Evolutionary conservation across 2,329 filamentous ascomycete genomes (phyloP).

Genomic region (Trichophyton equinum): DNA sequence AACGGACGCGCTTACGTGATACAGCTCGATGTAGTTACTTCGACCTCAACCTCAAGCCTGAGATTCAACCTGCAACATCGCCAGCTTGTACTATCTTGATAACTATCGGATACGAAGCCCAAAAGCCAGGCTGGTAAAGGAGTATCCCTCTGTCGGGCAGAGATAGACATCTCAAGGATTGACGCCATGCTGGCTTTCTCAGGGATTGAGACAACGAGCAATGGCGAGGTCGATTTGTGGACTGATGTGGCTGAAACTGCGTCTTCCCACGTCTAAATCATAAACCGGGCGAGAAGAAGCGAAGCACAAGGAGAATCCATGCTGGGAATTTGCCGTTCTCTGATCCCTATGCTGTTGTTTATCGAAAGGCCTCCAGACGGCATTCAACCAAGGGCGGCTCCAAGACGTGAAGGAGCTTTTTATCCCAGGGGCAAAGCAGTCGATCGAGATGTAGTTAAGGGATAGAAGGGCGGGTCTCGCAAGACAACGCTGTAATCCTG

Average conservation of each 20-base stretch:
- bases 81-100: not conserved
- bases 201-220: not conserved
- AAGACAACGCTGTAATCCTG: not conserved
- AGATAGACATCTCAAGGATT: not conserved
- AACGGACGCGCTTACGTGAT: not conserved
- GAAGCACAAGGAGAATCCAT: not conserved
- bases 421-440: not conserved
- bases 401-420: not conserved
- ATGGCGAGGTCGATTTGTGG: not conserved
- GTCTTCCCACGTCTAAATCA: not conserved
- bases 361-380: not conserved
- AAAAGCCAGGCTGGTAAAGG: not conserved
- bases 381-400: not conserved
- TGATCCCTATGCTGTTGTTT: not conserved
- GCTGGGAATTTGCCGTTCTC: not conserved
- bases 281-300: not conserved
- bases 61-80: not conserved
- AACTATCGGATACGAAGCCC: not conserved
- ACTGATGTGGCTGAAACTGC: not conserved
- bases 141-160: not conserved
- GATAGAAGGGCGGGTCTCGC: not conserved
- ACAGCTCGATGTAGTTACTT: not conserved
- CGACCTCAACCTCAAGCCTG: not conserved
- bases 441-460: not conserved
- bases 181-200: not conserved